Conservation (phyloP, 2,329 filamentous ascomycete genomes). For the Ceratocystis lukuohia region DNA sequence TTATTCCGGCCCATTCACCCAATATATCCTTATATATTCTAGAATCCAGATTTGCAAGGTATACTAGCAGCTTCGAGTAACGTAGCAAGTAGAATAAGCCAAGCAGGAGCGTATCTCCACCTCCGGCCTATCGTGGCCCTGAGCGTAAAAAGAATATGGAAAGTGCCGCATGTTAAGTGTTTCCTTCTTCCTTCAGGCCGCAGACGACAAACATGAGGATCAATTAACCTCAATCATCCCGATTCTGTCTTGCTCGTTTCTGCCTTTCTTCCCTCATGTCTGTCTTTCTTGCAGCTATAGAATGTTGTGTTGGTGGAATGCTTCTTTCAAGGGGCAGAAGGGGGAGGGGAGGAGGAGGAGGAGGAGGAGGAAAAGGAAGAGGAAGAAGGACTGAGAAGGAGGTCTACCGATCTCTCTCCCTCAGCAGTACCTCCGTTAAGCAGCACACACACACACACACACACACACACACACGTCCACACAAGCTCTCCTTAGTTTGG, state of each 20-base stretch:
- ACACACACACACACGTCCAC: no score
- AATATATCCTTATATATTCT: no score
- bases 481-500: background rate
- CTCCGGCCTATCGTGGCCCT: background rate
- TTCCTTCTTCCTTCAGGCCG: background rate
- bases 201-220: conserved; percentile 1
- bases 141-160: no score
- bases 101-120: background rate
- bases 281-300: background rate
- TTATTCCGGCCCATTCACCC: no score
- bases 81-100: background rate
- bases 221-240: conserved; percentile 7
- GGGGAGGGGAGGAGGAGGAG: background rate
- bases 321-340: background rate
- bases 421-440: background rate
- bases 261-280: background rate
- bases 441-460: background rate
- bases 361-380: background rate
- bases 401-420: no score
- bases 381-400: no score
- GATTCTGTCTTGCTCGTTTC: background rate
- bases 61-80: no score
- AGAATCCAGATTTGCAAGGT: no score
- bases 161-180: no score
- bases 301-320: background rate